These are phyloP conservation scores for Parietaria judaica DNA, from an alignment of 306 rosid genomes.

Conservation along the genomic window DNA sequence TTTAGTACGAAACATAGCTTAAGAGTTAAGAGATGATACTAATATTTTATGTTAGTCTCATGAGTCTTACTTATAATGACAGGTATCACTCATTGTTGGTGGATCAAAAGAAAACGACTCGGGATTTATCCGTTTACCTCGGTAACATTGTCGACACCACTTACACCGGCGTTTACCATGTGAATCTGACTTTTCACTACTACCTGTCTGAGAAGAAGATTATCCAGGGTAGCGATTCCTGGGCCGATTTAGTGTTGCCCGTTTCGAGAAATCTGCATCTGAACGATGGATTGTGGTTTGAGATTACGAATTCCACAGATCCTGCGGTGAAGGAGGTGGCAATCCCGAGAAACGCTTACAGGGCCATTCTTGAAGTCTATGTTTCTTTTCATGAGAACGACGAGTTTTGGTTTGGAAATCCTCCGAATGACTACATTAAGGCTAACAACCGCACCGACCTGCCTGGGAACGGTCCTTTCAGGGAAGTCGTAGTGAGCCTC, in stretches of 20 bases:
- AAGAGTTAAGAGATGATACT: too few species aligned
- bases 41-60: too few species aligned
- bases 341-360: conserved; percentile 62
- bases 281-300: conserved; percentile 72
- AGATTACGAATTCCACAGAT: conserved; percentile 43
- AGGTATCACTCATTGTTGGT: background rate
- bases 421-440: conserved; percentile 42
- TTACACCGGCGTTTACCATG: conserved; percentile 76
- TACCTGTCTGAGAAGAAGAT: conserved; percentile 29
- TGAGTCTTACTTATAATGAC: too few species aligned
- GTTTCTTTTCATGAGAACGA: conserved; percentile 80
- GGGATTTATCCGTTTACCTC: conserved; percentile 60
- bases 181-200: conserved; percentile 44
- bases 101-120: conserved; percentile 17
- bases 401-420: conserved; percentile 67
- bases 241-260: conserved; percentile 70
- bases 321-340: conserved; percentile 30
- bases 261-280: conserved; percentile 44
- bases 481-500: conserved; percentile 63
- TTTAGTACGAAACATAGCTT: too few species aligned
- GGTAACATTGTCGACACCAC: conserved; percentile 51
- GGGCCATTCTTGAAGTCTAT: conserved; percentile 76
- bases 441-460: conserved; percentile 43
- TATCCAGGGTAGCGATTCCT: conserved; percentile 18
- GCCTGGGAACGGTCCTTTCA: conserved; percentile 67